These are phyloP conservation scores for Elongisporangium prolatum DNA, from an alignment of 352 stramenopile species.

Conservation along the genomic window DNA sequence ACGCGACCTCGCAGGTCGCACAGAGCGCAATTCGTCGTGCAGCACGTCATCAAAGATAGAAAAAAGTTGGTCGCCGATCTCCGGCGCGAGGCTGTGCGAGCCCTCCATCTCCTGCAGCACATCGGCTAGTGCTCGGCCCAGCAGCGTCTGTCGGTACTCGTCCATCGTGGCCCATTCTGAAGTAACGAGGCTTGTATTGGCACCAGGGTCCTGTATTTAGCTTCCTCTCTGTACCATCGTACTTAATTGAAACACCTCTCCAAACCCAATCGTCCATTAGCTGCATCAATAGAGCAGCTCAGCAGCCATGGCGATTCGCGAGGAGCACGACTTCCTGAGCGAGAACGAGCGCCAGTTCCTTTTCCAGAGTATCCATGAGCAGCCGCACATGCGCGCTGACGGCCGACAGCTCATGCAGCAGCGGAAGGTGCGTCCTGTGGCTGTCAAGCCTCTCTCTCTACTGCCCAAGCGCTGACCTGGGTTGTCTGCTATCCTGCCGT, in stretches of 20 bases:
- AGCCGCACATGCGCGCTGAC: slow-evolving; percentile 62
- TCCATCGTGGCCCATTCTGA: slow-evolving; percentile 35
- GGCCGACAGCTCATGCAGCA: slow-evolving; percentile 78
- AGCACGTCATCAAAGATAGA: slow-evolving; percentile 49
- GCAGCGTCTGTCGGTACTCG: slow-evolving; percentile 51
- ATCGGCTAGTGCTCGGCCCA: slow-evolving; percentile 58
- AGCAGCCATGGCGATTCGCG: slow-evolving; percentile 36
- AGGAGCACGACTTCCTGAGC: slow-evolving; percentile 74
- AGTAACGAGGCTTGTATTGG: background rate
- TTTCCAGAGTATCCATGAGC: slow-evolving; percentile 49
- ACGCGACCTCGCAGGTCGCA: slow-evolving; percentile 2
- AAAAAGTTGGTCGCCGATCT: slow-evolving; percentile 41
- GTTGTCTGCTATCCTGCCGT: background rate
- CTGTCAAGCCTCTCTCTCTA: background rate
- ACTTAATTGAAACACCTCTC: slow-evolving; percentile 5
- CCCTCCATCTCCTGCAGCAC: slow-evolving; percentile 51
- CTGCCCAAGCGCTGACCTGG: background rate
- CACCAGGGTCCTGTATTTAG: background rate
- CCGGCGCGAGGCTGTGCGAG: slow-evolving; percentile 11
- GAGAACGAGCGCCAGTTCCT: slow-evolving; percentile 82
- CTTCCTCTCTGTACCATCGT: background rate
- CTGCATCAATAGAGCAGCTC: slow-evolving; percentile 7
- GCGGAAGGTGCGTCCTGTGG: slow-evolving; percentile 35
- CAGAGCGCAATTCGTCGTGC: slow-evolving; percentile 19
- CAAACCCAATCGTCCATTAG: slow-evolving; percentile 5